Conservation (phyloP, 2,329 filamentous ascomycete species). For the Nannizziopsis arthrosporioides region DNA sequence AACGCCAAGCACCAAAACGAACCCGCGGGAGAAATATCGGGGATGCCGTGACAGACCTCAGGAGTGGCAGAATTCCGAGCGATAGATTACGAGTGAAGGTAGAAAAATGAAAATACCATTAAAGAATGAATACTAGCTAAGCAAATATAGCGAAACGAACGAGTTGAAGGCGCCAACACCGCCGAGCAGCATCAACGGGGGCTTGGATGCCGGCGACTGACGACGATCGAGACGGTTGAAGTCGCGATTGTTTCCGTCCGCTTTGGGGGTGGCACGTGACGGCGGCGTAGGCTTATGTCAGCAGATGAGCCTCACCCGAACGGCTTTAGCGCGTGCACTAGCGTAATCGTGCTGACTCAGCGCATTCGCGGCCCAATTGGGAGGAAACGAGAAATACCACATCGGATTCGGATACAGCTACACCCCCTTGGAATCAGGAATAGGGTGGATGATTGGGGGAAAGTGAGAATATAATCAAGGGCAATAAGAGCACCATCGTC, state of each 20-base stretch:
- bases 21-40: slow-evolving; percentile 4
- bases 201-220: background rate
- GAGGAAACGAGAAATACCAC: background rate
- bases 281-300: background rate
- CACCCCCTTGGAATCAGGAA: no score
- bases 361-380: background rate
- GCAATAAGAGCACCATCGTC: no score
- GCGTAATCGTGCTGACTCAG: background rate
- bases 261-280: background rate
- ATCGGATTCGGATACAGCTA: no score
- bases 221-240: background rate
- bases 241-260: background rate
- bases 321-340: slow-evolving; percentile 2
- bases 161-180: background rate
- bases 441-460: no score
- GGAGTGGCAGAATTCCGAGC: background rate
- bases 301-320: slow-evolving; percentile 6
- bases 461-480: no score
- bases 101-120: background rate
- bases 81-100: background rate
- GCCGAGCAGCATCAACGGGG: background rate
- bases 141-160: slow-evolving; percentile 4
- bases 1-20: slow-evolving; percentile 9
- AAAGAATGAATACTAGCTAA: background rate
- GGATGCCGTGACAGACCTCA: background rate